Conservation (phyloP, 2,329 filamentous ascomycete species). For the Tolypocladium nubicola region DNA sequence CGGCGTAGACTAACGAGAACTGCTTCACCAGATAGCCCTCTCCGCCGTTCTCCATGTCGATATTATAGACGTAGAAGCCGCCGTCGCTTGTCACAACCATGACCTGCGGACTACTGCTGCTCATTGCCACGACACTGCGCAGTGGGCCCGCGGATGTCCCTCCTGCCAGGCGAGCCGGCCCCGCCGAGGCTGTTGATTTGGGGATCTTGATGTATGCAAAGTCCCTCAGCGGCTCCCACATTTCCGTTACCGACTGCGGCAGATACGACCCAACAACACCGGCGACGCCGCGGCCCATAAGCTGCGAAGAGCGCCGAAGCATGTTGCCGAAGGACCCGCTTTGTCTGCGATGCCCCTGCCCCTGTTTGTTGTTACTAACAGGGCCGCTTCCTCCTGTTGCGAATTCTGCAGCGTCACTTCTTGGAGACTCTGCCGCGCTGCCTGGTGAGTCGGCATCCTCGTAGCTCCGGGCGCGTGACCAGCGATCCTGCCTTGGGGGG, state of each 20-base stretch:
- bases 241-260: slow-evolving; percentile 87
- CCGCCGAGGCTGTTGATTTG: slow-evolving; percentile 30
- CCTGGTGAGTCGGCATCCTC: slow-evolving; percentile 31
- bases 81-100: slow-evolving; percentile 98
- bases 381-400: slow-evolving; percentile 14
- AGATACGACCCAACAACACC: slow-evolving; percentile 86
- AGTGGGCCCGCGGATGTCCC: slow-evolving; percentile 41
- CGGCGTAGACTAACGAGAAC: slow-evolving; percentile 63
- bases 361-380: slow-evolving; percentile 13
- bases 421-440: slow-evolving; percentile 43
- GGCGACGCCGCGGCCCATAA: slow-evolving; percentile 80
- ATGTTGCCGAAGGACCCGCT: slow-evolving; percentile 83
- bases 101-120: slow-evolving; percentile 84
- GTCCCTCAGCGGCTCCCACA: slow-evolving; percentile 91
- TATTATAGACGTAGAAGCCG: slow-evolving; percentile 87
- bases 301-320: slow-evolving; percentile 87
- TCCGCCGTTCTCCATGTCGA: slow-evolving; percentile 88
- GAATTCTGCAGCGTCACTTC: slow-evolving; percentile 35
- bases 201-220: slow-evolving; percentile 96
- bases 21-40: slow-evolving; percentile 87
- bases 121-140: slow-evolving; percentile 94
- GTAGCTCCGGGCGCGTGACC: slow-evolving; percentile 40
- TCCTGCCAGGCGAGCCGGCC: slow-evolving; percentile 12
- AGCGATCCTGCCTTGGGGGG: slow-evolving; percentile 38
- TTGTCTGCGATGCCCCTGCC: slow-evolving; percentile 30